Conservation (phyloP, 306 rosid species). For the Acacia crassicarpa region DNA sequence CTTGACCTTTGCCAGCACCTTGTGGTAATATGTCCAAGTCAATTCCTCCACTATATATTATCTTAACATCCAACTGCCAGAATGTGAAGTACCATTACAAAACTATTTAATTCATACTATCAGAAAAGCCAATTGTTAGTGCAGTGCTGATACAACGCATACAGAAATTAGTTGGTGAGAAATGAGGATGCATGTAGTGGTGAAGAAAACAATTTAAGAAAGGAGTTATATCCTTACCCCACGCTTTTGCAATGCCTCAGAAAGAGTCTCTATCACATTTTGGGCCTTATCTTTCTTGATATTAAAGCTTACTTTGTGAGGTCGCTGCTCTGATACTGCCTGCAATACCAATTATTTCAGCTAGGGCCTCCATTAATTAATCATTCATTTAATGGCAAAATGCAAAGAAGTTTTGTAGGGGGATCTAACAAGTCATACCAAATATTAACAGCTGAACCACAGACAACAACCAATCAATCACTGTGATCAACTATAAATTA, state of each 20-base stretch:
- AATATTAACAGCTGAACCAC: constrained; percentile 3
- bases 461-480: constrained; percentile 19
- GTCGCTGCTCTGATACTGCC: constrained; percentile 88
- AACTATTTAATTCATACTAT: neutral
- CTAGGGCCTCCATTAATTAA: constrained; percentile 10
- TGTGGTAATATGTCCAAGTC: constrained; percentile 90
- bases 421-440: constrained; percentile 15
- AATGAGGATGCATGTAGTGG: constrained; percentile 12
- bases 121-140: constrained; percentile 10
- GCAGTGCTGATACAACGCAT: neutral
- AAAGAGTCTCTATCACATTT: constrained; percentile 67
- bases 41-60: constrained; percentile 94
- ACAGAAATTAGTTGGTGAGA: neutral
- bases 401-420: neutral
- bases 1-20: constrained; percentile 99
- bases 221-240: constrained; percentile 60
- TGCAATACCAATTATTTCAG: constrained; percentile 44
- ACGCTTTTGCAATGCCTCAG: constrained; percentile 53
- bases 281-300: constrained; percentile 76
- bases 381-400: constrained; percentile 21
- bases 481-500: neutral
- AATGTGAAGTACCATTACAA: constrained; percentile 29
- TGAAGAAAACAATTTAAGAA: neutral
- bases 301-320: constrained; percentile 91
- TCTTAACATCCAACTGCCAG: constrained; percentile 90